A percentile compares a stretch with the other conserved stretches of the same genome.
Conservation (phyloP, 495 filamentous ascomycete species). For the Chlorociboria aeruginascens region DNA sequence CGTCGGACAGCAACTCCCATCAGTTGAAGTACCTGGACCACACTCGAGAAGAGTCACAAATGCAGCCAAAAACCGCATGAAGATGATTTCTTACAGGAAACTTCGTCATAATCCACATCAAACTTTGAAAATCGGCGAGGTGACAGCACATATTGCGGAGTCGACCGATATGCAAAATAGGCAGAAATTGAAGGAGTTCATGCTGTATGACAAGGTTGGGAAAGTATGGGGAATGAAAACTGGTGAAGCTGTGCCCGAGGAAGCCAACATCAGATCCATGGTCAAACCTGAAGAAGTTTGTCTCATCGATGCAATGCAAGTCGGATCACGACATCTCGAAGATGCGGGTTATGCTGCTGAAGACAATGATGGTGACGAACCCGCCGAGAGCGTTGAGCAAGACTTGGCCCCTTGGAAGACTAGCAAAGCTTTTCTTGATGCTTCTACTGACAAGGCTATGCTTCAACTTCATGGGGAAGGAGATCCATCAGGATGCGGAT, state of each 20-base stretch:
- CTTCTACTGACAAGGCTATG: slow-evolving; percentile 94
- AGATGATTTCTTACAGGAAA: slow-evolving; percentile 85
- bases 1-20: slow-evolving; percentile 86
- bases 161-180: slow-evolving; percentile 89
- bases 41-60: slow-evolving; percentile 92
- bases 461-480: slow-evolving; percentile 85
- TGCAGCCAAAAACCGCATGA: slow-evolving; percentile 85
- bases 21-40: slow-evolving; percentile 81
- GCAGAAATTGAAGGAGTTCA: slow-evolving; percentile 93
- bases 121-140: slow-evolving; percentile 58
- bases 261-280: slow-evolving; percentile 65
- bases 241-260: slow-evolving; percentile 62
- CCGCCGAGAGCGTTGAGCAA: slow-evolving; percentile 65
- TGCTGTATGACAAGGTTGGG: slow-evolving; percentile 70
- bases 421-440: slow-evolving; percentile 88
- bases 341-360: slow-evolving; percentile 73
- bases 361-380: slow-evolving; percentile 56
- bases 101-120: slow-evolving; percentile 60
- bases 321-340: slow-evolving; percentile 71
- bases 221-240: slow-evolving; percentile 71
- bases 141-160: slow-evolving; percentile 79
- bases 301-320: slow-evolving; percentile 91
- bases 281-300: slow-evolving; percentile 94
- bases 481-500: slow-evolving; percentile 87
- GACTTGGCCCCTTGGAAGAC: slow-evolving; percentile 89